These are phyloP conservation scores for Candida sp. DNA, from an alignment of 1,139 yeast species.

Conservation along the genomic window DNA sequence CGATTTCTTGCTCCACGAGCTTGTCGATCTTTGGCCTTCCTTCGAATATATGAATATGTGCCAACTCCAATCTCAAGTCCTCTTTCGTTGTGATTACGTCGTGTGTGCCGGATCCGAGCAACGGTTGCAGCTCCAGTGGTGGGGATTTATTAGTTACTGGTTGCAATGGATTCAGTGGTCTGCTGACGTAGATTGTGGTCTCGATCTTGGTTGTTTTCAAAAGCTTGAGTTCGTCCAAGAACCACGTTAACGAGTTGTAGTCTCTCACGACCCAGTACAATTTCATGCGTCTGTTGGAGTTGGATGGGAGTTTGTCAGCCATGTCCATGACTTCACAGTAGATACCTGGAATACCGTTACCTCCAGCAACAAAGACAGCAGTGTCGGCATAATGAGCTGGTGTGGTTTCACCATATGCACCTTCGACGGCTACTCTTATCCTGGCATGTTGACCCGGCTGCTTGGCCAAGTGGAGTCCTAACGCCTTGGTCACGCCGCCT, in stretches of 20 bases:
- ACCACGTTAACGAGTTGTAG: slow-evolving; percentile 49
- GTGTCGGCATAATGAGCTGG: slow-evolving; percentile 32
- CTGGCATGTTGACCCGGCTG: slow-evolving; percentile 27
- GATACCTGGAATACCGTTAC: slow-evolving; percentile 49
- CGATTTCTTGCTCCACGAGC: no score
- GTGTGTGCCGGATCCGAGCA: no score
- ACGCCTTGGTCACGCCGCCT: slow-evolving; percentile 39
- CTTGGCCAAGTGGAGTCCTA: slow-evolving; percentile 30
- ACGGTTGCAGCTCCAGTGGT: no score
- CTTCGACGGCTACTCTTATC: slow-evolving; percentile 40
- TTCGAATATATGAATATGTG: no score
- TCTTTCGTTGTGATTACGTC: no score
- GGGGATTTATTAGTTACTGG: no score
- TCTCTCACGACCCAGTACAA: slow-evolving; percentile 59
- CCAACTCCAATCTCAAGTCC: no score
- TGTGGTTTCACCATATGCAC: slow-evolving; percentile 42
- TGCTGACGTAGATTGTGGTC: slow-evolving; percentile 48
- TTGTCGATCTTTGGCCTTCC: no score
- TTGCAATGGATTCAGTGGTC: slow-evolving; percentile 22
- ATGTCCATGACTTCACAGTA: slow-evolving; percentile 39
- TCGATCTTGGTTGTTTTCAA: slow-evolving; percentile 35
- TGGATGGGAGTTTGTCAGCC: slow-evolving; percentile 41
- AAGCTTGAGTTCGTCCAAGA: slow-evolving; percentile 47
- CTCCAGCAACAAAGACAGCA: slow-evolving; percentile 48
- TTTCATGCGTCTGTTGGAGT: slow-evolving; percentile 45